Evolutionary conservation across 2,329 filamentous ascomycete genomes (phyloP).

Genomic region (Thermoascus crustaceus): DNA sequence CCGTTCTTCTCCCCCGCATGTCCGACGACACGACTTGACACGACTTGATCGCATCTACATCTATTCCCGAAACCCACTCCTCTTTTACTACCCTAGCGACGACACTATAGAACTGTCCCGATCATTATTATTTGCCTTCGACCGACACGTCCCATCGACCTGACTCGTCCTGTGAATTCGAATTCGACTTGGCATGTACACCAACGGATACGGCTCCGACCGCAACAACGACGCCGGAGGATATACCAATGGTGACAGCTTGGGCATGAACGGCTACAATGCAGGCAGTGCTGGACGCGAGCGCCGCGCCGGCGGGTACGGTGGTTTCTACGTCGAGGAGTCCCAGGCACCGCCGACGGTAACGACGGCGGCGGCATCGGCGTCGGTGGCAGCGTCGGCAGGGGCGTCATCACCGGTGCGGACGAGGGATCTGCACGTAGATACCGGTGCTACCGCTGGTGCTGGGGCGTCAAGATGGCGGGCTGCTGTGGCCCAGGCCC

Average conservation of each 20-base stretch:
- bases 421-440: conserved; percentile 23
- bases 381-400: conserved; percentile 25
- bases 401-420: conserved; percentile 25
- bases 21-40: no score
- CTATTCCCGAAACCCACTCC: no score
- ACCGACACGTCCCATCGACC: conserved; percentile 2
- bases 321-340: conserved; percentile 32
- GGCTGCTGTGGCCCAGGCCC: no score
- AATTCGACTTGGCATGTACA: conserved; percentile 26
- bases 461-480: no score
- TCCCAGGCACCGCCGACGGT: no score
- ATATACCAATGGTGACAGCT: conserved; percentile 22
- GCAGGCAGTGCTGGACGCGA: conserved; percentile 19
- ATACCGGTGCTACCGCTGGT: no score
- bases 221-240: conserved; percentile 26
- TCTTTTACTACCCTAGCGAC: no score
- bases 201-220: conserved; percentile 28
- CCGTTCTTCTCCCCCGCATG: no score
- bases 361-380: conserved; percentile 25
- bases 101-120: no score
- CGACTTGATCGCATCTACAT: no score
- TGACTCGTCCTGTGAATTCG: conserved; percentile 6
- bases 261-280: conserved; percentile 27
- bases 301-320: conserved; percentile 36
- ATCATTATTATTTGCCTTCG: no score